phyloP scores from a whole-genome alignment of 495 filamentous ascomycete genomes.

The Aspergillus sclerotiicarbonarius region DNA sequence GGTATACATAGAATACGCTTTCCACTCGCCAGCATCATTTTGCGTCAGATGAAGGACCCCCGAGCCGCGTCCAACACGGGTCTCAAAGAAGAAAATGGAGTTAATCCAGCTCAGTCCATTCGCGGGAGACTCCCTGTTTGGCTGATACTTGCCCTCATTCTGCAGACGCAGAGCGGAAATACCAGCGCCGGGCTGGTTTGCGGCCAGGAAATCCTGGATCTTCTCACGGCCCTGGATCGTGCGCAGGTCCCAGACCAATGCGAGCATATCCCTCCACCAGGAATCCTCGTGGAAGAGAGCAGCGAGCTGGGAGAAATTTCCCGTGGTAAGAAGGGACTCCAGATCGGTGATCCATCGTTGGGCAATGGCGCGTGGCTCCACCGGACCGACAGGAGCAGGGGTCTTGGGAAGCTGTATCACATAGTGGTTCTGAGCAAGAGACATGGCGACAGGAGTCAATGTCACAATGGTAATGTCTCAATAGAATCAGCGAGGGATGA shows the following conservation, averaged over 20 bases:
- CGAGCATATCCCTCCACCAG: slow-evolving; percentile 66
- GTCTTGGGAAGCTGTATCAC: slow-evolving; percentile 34
- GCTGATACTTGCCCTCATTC: slow-evolving; percentile 37
- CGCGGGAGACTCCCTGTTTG: slow-evolving; percentile 38
- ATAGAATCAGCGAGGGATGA: neutral
- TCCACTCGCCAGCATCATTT: slow-evolving; percentile 52
- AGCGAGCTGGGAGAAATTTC: slow-evolving; percentile 16
- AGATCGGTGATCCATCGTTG: slow-evolving; percentile 39
- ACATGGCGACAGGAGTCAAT: slow-evolving; percentile 13
- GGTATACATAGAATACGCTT: slow-evolving; percentile 65
- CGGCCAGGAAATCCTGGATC: slow-evolving; percentile 49
- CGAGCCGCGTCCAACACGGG: slow-evolving; percentile 52
- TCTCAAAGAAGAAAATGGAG: slow-evolving; percentile 53
- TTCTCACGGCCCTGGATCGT: slow-evolving; percentile 48
- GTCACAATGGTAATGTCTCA: neutral
- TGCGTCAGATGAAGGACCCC: slow-evolving; percentile 57
- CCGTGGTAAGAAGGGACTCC: slow-evolving; percentile 21
- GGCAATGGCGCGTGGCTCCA: slow-evolving; percentile 28
- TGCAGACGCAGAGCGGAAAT: slow-evolving; percentile 41
- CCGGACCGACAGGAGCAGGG: slow-evolving; percentile 12
- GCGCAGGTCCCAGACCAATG: slow-evolving; percentile 57
- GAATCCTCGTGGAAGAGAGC: slow-evolving; percentile 52
- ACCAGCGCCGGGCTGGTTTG: slow-evolving; percentile 32
- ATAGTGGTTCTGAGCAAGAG: slow-evolving; percentile 25
- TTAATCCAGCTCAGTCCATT: slow-evolving; percentile 49